Evolutionary conservation across 2,329 filamentous ascomycete species (phyloP), one percentile per base, ranked within the genome.

Genomic region (Aspergillus glaucus): DNA sequence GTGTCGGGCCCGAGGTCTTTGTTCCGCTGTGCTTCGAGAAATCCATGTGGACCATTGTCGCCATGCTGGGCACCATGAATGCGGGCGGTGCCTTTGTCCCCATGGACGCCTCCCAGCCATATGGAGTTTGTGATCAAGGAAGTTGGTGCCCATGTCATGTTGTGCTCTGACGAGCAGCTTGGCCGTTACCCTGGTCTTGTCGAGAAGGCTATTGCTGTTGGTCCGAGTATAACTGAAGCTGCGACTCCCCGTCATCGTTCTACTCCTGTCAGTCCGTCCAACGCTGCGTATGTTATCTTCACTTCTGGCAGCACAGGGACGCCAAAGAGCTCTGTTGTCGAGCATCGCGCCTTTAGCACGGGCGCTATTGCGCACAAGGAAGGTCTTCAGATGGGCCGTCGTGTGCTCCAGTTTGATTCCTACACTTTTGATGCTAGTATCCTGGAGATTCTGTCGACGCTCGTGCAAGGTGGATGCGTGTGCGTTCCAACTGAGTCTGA

Each of bases 281-380:
- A 55, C 30, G 46, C 51, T 14, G 79, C 80, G 0, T 83, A 79
- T 56, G 70, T 81, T 3, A 71, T 85, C 8, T 79, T 83, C 53
- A 75, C 74, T 2, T 74, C 53, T 1, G 53, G 53, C 8, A 51
- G 46, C n/a, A 53, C 53, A 3, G 49, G 53, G 7, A 50, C 45
- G 1, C 74, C 77, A 0, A 78, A 78, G 49, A 80, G 79, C 2
- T 74, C 80, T 15, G 76, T 80, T 28, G 79, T 82, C 49, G 76
- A 75, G 3, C 82, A 85, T 52, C 66, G 67, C 0, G 74, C 79
- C 0, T 68, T 82, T 1, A 75, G 78, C 1, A 77, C 78, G 0
- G 69, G 73, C 0, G 74, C 78, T 42, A 55, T 72, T 2, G 69
- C 72, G 0, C 77, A 81, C 51, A 76, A 73, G 0, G 62, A 69